These are phyloP conservation scores for Lithospermum erythrorhizon DNA, from an alignment of 257 asterid genomes.

Conservation along the genomic window DNA sequence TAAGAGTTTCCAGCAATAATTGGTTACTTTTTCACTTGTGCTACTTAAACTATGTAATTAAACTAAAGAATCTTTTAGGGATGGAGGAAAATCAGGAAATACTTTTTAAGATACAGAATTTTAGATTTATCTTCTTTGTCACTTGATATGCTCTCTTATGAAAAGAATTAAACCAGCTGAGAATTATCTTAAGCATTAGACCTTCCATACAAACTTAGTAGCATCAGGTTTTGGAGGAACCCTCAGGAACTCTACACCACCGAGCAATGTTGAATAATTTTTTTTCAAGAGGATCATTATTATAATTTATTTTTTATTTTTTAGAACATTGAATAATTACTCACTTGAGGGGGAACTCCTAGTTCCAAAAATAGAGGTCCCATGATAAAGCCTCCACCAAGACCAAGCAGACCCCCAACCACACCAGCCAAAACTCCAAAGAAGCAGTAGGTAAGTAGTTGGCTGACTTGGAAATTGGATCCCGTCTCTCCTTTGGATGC, in stretches of 20 bases:
- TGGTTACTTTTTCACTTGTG: too few relatives aligned
- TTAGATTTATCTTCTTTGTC: too few relatives aligned
- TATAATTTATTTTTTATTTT: too few relatives aligned
- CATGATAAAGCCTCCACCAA: constrained; percentile 88
- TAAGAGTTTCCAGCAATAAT: too few relatives aligned
- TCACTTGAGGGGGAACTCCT: constrained; percentile 64
- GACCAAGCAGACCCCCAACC: constrained; percentile 97
- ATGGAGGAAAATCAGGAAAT: too few relatives aligned
- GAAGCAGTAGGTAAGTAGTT: constrained; percentile 54
- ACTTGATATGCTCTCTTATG: not conserved
- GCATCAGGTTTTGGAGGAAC: too few relatives aligned
- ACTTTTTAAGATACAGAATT: too few relatives aligned
- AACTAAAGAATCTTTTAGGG: too few relatives aligned
- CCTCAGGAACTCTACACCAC: not conserved
- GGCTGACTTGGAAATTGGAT: constrained; percentile 48
- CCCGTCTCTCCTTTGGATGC: constrained; percentile 68
- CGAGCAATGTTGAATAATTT: not conserved
- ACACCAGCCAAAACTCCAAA: constrained; percentile 77
- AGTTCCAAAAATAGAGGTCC: constrained; percentile 46
- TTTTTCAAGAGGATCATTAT: too few relatives aligned
- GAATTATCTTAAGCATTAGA: not conserved
- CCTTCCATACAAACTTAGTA: too few relatives aligned
- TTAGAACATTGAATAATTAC: not conserved
- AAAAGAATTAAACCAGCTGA: not conserved
- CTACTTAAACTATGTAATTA: too few relatives aligned